A percentile compares a stretch with the other conserved stretches of the same genome.
phyloP scores from a whole-genome alignment of 2,329 filamentous ascomycete genomes.

The Grosmannia serpens region DNA sequence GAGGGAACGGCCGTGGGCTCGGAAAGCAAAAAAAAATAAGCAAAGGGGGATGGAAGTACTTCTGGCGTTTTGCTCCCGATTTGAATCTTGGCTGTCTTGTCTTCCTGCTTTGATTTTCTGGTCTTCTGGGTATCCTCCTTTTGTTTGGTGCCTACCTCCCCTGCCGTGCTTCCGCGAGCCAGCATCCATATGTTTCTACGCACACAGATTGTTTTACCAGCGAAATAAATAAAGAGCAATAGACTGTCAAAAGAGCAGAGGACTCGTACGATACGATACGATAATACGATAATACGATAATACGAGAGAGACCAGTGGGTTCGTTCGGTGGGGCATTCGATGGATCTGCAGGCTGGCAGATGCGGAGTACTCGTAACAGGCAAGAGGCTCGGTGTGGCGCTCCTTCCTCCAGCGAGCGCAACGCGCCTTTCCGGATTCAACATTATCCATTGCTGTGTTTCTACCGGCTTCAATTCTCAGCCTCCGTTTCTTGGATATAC shows the following conservation, averaged over 20 bases:
- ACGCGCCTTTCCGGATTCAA: not conserved
- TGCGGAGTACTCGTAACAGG: no score
- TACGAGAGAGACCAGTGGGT: no score
- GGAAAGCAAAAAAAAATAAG: not conserved
- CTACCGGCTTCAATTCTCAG: no score
- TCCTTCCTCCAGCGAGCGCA: no score
- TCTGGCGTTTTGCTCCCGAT: not conserved
- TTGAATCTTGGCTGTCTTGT: not conserved
- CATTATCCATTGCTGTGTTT: no score
- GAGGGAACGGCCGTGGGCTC: not conserved
- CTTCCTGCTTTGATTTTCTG: not conserved
- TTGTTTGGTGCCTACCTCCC: not conserved
- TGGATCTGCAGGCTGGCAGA: no score
- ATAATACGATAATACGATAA: no score
- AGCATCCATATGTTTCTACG: not conserved
- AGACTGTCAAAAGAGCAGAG: not conserved
- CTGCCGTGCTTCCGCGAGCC: not conserved
- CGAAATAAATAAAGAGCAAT: not conserved
- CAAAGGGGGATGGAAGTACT: not conserved
- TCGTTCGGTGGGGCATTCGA: no score
- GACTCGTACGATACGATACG: no score
- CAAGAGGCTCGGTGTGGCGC: no score
- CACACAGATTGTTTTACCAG: not conserved
- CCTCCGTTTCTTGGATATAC: no score
- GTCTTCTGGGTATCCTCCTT: not conserved